These are phyloP conservation scores for Colletotrichum theobromicola DNA, from an alignment of 2,329 filamentous ascomycete species.

Conservation along the genomic window DNA sequence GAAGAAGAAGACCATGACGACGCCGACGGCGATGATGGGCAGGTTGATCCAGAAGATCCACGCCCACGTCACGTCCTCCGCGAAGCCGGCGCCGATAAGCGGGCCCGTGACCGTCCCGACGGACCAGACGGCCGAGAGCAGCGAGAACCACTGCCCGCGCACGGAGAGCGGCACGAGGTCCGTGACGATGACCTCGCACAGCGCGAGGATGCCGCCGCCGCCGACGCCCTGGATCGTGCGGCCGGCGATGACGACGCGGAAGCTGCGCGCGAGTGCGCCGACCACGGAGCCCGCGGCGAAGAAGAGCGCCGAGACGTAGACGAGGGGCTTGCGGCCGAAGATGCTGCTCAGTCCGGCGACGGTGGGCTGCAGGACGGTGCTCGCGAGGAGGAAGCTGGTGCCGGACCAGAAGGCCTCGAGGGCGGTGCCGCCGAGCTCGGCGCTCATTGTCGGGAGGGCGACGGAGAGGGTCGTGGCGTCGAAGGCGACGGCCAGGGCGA, in stretches of 20 bases:
- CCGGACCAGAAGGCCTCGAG: slow-evolving; percentile 75
- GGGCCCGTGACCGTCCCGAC: slow-evolving; percentile 60
- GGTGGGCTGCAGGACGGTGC: slow-evolving; percentile 63
- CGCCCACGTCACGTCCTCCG: slow-evolving; percentile 57
- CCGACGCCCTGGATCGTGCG: slow-evolving; percentile 57
- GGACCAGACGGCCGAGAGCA: slow-evolving; percentile 53
- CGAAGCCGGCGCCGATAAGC: slow-evolving; percentile 58
- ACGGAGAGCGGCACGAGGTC: slow-evolving; percentile 49
- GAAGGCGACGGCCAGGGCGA: slow-evolving; percentile 67
- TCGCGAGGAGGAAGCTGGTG: slow-evolving; percentile 71
- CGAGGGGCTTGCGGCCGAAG: slow-evolving; percentile 36
- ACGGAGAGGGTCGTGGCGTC: slow-evolving; percentile 68
- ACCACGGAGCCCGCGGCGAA: slow-evolving; percentile 46
- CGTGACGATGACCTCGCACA: slow-evolving; percentile 51
- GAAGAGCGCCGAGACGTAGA: slow-evolving; percentile 33
- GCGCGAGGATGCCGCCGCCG: slow-evolving; percentile 52
- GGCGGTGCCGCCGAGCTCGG: slow-evolving; percentile 55
- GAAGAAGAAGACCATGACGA: slow-evolving; percentile 53
- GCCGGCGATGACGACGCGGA: slow-evolving; percentile 46
- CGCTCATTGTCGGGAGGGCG: slow-evolving; percentile 59
- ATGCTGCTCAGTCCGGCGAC: slow-evolving; percentile 41
- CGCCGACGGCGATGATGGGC: slow-evolving; percentile 57
- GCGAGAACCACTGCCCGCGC: slow-evolving; percentile 44
- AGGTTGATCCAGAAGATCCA: slow-evolving; percentile 73
- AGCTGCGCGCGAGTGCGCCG: slow-evolving; percentile 35